Evolutionary conservation across 2,329 filamentous ascomycete genomes (phyloP), one percentile per base, ranked within the genome.

Genomic region (Ophiostoma novo-ulmi): DNA sequence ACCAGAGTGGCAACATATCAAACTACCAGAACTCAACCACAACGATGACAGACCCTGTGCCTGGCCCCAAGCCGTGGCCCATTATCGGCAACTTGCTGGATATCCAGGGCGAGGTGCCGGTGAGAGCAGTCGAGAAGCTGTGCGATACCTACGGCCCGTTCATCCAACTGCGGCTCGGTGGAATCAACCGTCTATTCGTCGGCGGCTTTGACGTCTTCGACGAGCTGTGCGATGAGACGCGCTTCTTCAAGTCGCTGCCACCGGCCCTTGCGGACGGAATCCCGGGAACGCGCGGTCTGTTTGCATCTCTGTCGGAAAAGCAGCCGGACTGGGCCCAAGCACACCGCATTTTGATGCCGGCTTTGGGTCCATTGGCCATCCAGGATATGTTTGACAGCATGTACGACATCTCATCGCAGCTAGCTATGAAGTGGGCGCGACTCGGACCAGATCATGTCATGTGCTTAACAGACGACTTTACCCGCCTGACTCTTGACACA

Each of bases 391-490:
- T 90, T 73, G 82, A 85, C 72, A 72, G 89, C 75, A 89, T 89
- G 87, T 83, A 88, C 73, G 89, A 91, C 74, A 87, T 91, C 72
- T 85, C 88, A 5, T 82, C 83, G 0, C 89, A 92, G 76, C 78
- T 92, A 68, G 84, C 85, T 11, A 82, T 91, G 79, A 91, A 91
- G 77, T 89, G 89, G 85, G 89, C 88, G n/a, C 83, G 89, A 41
- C 82, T 87, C 74, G 90, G 90, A 0, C 80, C 86, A 2, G 74
- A 0, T 77, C 82, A 1, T 77, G 80, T 84, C 13, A 89, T 93
- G 71, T 80, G 83, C 64, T 85, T 86, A 0, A 83, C 85, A 0
- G 87, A 90, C n/a, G 87, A 90, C 75, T 89, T 89, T 72, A 89
- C 88, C 0, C 82, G 87, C 11, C 78, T 90, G 66, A 85, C 87